phyloP scores from a whole-genome alignment of 139 green algal species.

The Tetraselmis striata region DNA sequence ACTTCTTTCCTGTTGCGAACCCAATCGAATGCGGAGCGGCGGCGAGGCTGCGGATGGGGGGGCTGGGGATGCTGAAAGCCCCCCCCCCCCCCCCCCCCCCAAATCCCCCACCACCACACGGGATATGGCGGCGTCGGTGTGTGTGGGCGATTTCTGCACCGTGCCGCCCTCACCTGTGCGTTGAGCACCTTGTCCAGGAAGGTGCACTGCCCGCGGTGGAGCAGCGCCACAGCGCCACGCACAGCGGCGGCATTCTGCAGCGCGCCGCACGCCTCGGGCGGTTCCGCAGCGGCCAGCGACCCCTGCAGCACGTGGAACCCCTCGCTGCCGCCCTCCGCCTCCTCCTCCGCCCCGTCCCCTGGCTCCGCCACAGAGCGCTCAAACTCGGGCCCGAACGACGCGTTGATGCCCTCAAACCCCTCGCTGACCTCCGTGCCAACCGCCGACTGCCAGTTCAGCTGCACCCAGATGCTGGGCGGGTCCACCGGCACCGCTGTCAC shows the following conservation, averaged over 20 bases:
- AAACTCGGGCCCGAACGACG: neutral
- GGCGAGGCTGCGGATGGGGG: too few relatives aligned
- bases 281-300: constrained; percentile 20
- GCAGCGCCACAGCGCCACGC: constrained; percentile 33
- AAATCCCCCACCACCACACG: too few relatives aligned
- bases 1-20: too few relatives aligned
- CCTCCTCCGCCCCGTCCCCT: neutral
- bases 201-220: constrained; percentile 45
- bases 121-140: too few relatives aligned
- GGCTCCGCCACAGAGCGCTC: neutral
- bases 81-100: too few relatives aligned
- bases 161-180: constrained; percentile 7
- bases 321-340: neutral
- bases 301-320: constrained; percentile 3
- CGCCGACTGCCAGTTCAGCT: too few relatives aligned
- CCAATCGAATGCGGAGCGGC: too few relatives aligned
- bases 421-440: neutral
- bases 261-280: constrained; percentile 29
- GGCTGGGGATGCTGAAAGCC: too few relatives aligned
- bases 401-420: neutral
- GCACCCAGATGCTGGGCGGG: neutral
- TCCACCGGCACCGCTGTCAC: neutral
- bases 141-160: too few relatives aligned
- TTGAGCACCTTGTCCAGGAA: constrained; percentile 49
- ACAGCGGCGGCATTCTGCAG: constrained; percentile 12